These are phyloP conservation scores for Lentinula aciculospora DNA, from an alignment of 768 basidiomycete genomes.

Conservation along the genomic window DNA sequence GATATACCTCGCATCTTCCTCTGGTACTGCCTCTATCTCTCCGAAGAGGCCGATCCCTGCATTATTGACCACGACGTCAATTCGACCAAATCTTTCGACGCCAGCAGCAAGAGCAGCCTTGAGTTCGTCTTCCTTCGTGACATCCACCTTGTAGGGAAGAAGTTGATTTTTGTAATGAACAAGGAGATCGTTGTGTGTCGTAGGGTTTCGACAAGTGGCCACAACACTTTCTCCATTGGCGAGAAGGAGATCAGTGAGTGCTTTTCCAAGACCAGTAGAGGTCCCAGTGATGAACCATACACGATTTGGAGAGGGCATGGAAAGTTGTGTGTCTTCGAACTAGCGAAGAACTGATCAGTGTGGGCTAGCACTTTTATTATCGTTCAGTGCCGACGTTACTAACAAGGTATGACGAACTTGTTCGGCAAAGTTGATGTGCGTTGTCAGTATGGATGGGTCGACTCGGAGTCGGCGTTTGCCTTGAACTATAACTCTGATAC, in stretches of 20 bases:
- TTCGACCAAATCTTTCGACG: constrained; percentile 28
- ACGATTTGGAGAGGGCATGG: constrained; percentile 5
- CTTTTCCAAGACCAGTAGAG: constrained; percentile 25
- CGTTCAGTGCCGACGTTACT: no score
- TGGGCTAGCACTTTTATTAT: no score
- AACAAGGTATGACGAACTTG: no score
- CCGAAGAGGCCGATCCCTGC: constrained; percentile 30
- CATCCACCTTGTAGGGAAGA: constrained; percentile 24
- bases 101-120: constrained; percentile 25
- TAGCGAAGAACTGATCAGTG: no score
- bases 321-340: neutral
- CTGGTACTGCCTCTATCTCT: constrained; percentile 29
- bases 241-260: constrained; percentile 24
- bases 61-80: constrained; percentile 44
- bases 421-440: no score
- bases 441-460: no score
- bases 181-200: constrained; percentile 15
- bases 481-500: no score
- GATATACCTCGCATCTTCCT: constrained; percentile 24
- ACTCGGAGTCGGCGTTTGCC: no score
- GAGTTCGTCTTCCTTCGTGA: constrained; percentile 24
- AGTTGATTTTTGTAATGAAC: constrained; percentile 18
- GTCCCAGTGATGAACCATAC: constrained; percentile 21
- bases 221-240: constrained; percentile 23
- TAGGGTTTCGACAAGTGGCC: constrained; percentile 24